A percentile compares a stretch with the other conserved stretches of the same genome.
Conservation (phyloP, 1,139 yeast genomes). For the Saccharomyces hybrid region DNA sequence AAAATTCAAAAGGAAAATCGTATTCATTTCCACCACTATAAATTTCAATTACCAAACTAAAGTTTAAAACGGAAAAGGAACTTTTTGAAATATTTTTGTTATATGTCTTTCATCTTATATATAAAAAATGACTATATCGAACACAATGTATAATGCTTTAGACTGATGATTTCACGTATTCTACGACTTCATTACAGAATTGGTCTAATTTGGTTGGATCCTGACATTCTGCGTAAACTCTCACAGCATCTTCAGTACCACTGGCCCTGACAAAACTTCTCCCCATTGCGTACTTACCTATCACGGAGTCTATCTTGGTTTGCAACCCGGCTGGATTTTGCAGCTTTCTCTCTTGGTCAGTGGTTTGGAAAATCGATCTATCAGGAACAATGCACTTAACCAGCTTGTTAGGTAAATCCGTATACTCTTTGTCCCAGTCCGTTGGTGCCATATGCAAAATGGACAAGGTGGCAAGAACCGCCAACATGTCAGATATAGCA, state of each 20-base stretch:
- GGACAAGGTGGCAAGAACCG: constrained; percentile 60
- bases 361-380: constrained; percentile 69
- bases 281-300: constrained; percentile 51
- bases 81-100: no score
- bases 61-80: not conserved
- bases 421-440: constrained; percentile 71
- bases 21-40: not conserved
- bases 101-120: no score
- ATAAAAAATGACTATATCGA: no score
- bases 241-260: constrained; percentile 96
- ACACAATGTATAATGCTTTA: not conserved
- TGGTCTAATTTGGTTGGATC: not conserved
- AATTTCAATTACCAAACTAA: not conserved
- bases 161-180: not conserved
- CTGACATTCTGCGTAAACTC: constrained; percentile 73
- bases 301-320: constrained; percentile 57
- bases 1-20: not conserved
- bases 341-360: constrained; percentile 82
- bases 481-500: constrained; percentile 81
- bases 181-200: not conserved
- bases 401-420: constrained; percentile 80
- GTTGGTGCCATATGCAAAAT: constrained; percentile 51
- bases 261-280: constrained; percentile 94
- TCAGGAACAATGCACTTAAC: constrained; percentile 79
- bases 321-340: constrained; percentile 76